Percentiles rank a stretch among this genome's conserved stretches.
Evolutionary conservation across 768 basidiomycete species (phyloP).

Genomic region (Leccinum broughii): DNA sequence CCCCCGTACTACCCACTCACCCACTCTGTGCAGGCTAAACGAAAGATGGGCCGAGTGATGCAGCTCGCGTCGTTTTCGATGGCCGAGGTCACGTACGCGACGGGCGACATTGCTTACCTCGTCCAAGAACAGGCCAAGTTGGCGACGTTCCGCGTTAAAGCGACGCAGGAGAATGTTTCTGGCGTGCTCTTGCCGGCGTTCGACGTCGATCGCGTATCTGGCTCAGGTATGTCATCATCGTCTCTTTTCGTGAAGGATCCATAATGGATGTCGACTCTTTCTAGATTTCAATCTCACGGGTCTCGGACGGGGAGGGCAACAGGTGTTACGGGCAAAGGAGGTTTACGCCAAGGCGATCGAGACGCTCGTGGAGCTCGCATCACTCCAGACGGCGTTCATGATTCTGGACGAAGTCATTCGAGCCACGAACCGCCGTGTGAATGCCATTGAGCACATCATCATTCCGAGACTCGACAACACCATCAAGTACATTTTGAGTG

Average conservation of each 20-base stretch:
- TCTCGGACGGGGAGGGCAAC: slow-evolving; percentile 94
- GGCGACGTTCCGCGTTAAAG: slow-evolving; percentile 90
- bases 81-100: slow-evolving; percentile 97
- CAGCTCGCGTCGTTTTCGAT: slow-evolving; percentile 98
- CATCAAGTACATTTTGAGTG: slow-evolving; percentile 96
- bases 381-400: slow-evolving; percentile 95
- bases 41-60: slow-evolving; percentile 99
- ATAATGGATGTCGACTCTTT: too few relatives aligned
- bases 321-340: slow-evolving; percentile 92
- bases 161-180: slow-evolving; percentile 97
- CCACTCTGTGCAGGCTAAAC: slow-evolving; percentile 70
- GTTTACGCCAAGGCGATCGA: slow-evolving; percentile 98
- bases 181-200: slow-evolving; percentile 96
- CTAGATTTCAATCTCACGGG: slow-evolving; percentile 98
- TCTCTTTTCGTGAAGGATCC: neutral
- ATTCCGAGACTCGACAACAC: slow-evolving; percentile 97
- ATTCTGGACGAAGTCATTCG: slow-evolving; percentile 99
- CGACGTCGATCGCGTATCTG: slow-evolving; percentile 83
- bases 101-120: slow-evolving; percentile 96
- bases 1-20: neutral
- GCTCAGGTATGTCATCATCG: slow-evolving; percentile 60
- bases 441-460: slow-evolving; percentile 96
- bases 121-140: slow-evolving; percentile 94
- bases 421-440: slow-evolving; percentile 98
- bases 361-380: slow-evolving; percentile 95